Evolutionary conservation across 345 rosid genomes (phyloP).

Genomic region (Balakata baccata): DNA sequence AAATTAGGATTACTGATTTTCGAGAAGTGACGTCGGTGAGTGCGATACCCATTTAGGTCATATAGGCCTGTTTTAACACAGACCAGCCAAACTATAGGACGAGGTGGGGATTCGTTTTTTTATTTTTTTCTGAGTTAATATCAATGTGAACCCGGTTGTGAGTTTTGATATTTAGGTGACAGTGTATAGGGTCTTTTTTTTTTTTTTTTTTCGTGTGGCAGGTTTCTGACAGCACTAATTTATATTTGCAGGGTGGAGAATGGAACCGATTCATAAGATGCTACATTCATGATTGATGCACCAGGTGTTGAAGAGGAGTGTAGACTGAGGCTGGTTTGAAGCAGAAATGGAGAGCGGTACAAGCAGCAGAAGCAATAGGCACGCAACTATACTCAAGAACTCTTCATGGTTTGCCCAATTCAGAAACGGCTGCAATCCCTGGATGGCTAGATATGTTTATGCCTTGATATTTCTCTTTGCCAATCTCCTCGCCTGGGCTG

Average conservation of each 20-base stretch:
- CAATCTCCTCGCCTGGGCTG: slow-evolving; percentile 84
- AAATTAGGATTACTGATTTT: background rate
- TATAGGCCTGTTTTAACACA: background rate
- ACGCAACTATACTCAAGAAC: slow-evolving; percentile 40
- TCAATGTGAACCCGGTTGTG: background rate
- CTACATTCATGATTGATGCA: too few species aligned
- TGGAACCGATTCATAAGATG: background rate
- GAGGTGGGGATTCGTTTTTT: background rate
- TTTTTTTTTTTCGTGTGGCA: background rate
- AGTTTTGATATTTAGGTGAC: background rate
- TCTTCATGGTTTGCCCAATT: slow-evolving; percentile 85
- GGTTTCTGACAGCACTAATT: background rate
- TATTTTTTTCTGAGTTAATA: background rate
- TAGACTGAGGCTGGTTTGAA: slow-evolving; percentile 18
- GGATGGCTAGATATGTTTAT: slow-evolving; percentile 93
- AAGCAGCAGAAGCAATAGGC: slow-evolving; percentile 30
- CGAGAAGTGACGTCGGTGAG: background rate
- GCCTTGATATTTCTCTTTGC: slow-evolving; percentile 73
- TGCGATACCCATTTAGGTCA: background rate
- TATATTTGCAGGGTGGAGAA: slow-evolving; percentile 19
- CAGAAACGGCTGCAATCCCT: slow-evolving; percentile 72
- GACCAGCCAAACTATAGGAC: background rate
- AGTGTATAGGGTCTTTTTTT: background rate
- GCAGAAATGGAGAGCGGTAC: slow-evolving; percentile 57
- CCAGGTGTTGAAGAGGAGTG: slow-evolving; percentile 45